Percentiles rank a stretch among this genome's conserved stretches.
Evolutionary conservation across 2,329 filamentous ascomycete genomes (phyloP).

Genomic region (Neobulgaria alba): DNA sequence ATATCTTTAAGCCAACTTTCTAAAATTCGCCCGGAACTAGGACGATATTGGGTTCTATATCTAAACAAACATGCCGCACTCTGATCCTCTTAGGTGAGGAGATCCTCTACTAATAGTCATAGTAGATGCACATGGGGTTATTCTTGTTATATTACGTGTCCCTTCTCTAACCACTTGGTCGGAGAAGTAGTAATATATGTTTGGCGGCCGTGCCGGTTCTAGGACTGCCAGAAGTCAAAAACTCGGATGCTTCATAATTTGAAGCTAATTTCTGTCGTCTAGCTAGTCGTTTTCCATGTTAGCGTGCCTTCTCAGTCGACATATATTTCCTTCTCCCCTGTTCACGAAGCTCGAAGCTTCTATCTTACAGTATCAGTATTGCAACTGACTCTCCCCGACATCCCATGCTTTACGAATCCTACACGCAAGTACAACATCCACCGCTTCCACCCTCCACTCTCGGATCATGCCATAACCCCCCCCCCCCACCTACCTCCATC

Average conservation of each 20-base stretch:
- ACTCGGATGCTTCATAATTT: neutral
- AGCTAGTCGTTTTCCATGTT: neutral
- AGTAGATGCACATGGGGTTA: slow-evolving; percentile 14
- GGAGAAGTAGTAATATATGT: slow-evolving; percentile 13
- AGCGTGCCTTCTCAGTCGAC: neutral
- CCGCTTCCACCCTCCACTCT: too few species aligned
- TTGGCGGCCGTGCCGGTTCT: neutral
- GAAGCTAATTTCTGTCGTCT: neutral
- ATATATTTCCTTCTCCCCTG: too few species aligned
- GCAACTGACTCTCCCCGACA: too few species aligned
- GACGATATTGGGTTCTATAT: slow-evolving; percentile 18
- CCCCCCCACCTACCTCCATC: too few species aligned
- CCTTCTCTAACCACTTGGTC: slow-evolving; percentile 11
- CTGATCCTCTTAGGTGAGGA: slow-evolving; percentile 17
- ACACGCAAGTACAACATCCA: too few species aligned
- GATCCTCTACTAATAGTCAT: slow-evolving; percentile 20
- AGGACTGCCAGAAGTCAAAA: neutral
- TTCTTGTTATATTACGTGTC: slow-evolving; percentile 14
- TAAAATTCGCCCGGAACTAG: slow-evolving; percentile 21
- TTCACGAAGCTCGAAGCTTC: too few species aligned
- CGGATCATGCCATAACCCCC: too few species aligned
- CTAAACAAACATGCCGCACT: slow-evolving; percentile 16
- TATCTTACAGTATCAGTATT: too few species aligned
- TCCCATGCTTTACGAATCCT: too few species aligned
- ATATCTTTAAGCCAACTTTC: slow-evolving; percentile 5